Evolutionary conservation across 805 yeast species (phyloP).

Genomic region (Ogataea angusta): DNA sequence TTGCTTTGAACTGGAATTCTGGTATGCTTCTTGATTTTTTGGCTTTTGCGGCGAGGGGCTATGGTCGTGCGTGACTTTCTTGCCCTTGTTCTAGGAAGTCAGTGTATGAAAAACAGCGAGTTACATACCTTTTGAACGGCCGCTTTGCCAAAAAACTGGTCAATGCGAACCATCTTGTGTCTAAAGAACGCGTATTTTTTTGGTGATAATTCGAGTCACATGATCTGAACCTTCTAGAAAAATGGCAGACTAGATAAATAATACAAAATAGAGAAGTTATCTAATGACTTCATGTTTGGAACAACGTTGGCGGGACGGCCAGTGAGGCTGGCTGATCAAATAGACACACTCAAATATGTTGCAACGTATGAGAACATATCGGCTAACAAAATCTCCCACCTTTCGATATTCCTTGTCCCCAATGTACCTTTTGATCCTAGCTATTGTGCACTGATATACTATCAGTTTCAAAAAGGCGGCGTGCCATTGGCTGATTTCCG

Average conservation of each 20-base stretch:
- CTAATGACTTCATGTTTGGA: constrained; percentile 29
- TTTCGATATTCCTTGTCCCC: constrained; percentile 83
- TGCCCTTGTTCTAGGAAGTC: constrained; percentile 3
- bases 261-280: background rate
- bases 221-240: constrained; percentile 15
- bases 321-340: constrained; percentile 54
- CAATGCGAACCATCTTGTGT: constrained; percentile 26
- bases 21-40: background rate
- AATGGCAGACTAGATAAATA: constrained; percentile 2
- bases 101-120: background rate
- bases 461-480: constrained; percentile 66
- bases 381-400: constrained; percentile 56
- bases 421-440: constrained; percentile 67
- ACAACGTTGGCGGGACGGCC: constrained; percentile 34
- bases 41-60: background rate
- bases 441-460: constrained; percentile 81
- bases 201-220: constrained; percentile 1
- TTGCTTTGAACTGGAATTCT: background rate
- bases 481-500: constrained; percentile 46
- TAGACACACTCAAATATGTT: constrained; percentile 66
- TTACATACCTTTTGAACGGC: constrained; percentile 25
- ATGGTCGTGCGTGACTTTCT: constrained; percentile 6
- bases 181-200: constrained; percentile 6
- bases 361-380: constrained; percentile 61
- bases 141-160: constrained; percentile 31